Conservation (phyloP, 495 filamentous ascomycete genomes). For the Aspergillus nidulans region DNA sequence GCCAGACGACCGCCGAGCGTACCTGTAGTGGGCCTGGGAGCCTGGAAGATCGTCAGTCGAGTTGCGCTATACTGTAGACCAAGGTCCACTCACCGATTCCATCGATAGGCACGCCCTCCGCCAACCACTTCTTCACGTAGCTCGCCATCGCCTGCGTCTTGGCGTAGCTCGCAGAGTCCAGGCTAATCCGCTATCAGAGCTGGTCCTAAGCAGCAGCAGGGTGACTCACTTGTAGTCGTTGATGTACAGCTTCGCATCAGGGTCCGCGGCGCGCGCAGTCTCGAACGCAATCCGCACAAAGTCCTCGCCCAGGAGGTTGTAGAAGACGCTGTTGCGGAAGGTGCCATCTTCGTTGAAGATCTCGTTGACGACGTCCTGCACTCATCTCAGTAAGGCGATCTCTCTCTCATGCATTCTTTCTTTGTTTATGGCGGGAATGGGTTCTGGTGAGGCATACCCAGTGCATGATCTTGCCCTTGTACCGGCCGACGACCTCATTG, state of each 20-base stretch:
- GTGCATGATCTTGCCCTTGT: constrained; percentile 45
- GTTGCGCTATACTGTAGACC: too few species aligned
- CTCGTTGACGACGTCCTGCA: constrained; percentile 67
- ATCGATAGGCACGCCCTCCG: constrained; percentile 65
- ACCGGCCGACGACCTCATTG: constrained; percentile 20
- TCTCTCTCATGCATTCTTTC: too few species aligned
- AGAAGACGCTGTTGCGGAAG: constrained; percentile 54
- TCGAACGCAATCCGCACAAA: constrained; percentile 58
- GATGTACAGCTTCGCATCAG: constrained; percentile 59
- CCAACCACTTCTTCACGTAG: constrained; percentile 63
- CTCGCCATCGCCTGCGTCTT: constrained; percentile 61
- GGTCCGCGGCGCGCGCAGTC: constrained; percentile 50
- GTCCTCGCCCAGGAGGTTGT: constrained; percentile 50
- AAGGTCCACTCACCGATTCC: constrained; percentile 50
- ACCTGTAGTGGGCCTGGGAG: constrained; percentile 58
- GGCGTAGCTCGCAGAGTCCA: constrained; percentile 38
- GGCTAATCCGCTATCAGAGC: constrained; percentile 8
- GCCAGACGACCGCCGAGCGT: too few species aligned
- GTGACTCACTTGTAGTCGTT: constrained; percentile 48
- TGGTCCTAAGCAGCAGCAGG: background rate
- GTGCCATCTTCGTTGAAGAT: constrained; percentile 63
- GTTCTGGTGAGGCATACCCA: constrained; percentile 31
- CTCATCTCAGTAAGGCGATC: too few species aligned
- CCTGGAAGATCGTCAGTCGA: constrained; percentile 27
- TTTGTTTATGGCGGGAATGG: background rate